A percentile compares a stretch with the other conserved stretches of the same genome.
Evolutionary conservation across 1,284 basidiomycete genomes (phyloP).

Genomic region (Fomitopsis palustris): DNA sequence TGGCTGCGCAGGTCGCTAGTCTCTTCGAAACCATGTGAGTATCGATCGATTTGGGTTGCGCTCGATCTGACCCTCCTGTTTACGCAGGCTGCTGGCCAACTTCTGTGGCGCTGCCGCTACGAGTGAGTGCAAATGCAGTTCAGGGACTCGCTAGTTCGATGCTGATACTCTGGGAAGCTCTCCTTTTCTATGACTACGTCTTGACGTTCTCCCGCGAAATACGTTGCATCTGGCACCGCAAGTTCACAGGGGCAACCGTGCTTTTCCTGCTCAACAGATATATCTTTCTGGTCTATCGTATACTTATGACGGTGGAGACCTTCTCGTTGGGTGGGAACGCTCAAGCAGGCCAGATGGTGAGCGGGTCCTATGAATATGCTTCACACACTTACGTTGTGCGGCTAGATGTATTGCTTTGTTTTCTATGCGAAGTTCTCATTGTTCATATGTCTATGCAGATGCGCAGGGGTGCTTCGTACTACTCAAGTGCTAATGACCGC

Average conservation of each 20-base stretch:
- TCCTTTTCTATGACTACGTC: slow-evolving; percentile 17
- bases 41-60: background rate
- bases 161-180: slow-evolving; percentile 3
- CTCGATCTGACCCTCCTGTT: slow-evolving; percentile 11
- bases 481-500: slow-evolving; percentile 5
- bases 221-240: slow-evolving; percentile 16
- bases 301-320: slow-evolving; percentile 11
- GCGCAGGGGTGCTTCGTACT: slow-evolving; percentile 8
- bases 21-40: slow-evolving; percentile 7
- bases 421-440: background rate
- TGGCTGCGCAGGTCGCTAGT: slow-evolving; percentile 4
- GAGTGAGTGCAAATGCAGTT: background rate
- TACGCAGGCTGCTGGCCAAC: slow-evolving; percentile 6
- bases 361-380: background rate
- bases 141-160: background rate
- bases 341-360: slow-evolving; percentile 2
- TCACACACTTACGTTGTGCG: background rate
- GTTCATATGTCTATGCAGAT: slow-evolving; percentile 3
- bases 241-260: slow-evolving; percentile 11
- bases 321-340: slow-evolving; percentile 5
- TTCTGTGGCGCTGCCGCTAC: slow-evolving; percentile 7
- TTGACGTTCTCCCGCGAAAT: slow-evolving; percentile 16
- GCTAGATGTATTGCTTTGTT: slow-evolving; percentile 4
- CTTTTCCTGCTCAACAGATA: slow-evolving; percentile 19
- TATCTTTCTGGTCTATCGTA: slow-evolving; percentile 10